Percentiles rank a stretch among this genome's conserved stretches.
These are phyloP conservation scores for Stentor coeruleus DNA, from an alignment of 73 alveolate species.

Conservation along the genomic window DNA sequence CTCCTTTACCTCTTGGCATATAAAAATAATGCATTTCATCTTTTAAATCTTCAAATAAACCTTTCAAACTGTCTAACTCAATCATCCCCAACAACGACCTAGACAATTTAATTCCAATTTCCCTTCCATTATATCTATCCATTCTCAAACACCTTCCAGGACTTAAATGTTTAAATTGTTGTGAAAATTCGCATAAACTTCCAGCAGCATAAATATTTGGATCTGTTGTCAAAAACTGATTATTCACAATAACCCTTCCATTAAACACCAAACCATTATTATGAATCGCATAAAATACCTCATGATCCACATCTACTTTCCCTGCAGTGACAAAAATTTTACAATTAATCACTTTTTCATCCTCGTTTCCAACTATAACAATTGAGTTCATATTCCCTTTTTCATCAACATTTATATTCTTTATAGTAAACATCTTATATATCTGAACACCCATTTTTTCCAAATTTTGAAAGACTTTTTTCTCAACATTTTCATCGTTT, in stretches of 20 bases:
- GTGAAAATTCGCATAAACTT: constrained; percentile 95
- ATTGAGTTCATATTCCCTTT: constrained; percentile 49
- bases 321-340: constrained; percentile 92
- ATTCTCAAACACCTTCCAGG: constrained; percentile 90
- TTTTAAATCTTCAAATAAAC: constrained; percentile 50
- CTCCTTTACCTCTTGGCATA: constrained; percentile 95
- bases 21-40: constrained; percentile 94
- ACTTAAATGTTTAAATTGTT: constrained; percentile 87
- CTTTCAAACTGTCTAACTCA: constrained; percentile 77
- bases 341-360: constrained; percentile 49
- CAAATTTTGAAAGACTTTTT: constrained; percentile 49
- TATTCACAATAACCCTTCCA: constrained; percentile 95
- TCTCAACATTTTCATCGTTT: constrained; percentile 61
- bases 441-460: constrained; percentile 56
- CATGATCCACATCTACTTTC: constrained; percentile 93
- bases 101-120: constrained; percentile 93
- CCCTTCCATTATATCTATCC: constrained; percentile 97
- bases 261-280: constrained; percentile 97
- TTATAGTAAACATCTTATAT: constrained; percentile 50
- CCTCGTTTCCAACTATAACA: constrained; percentile 26
- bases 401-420: constrained; percentile 59
- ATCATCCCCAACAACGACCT: constrained; percentile 89
- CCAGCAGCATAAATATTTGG: constrained; percentile 97
- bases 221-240: constrained; percentile 96
- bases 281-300: constrained; percentile 92